phyloP scores from a whole-genome alignment of 163 green algal genomes.

The Scenedesmus sp. region DNA sequence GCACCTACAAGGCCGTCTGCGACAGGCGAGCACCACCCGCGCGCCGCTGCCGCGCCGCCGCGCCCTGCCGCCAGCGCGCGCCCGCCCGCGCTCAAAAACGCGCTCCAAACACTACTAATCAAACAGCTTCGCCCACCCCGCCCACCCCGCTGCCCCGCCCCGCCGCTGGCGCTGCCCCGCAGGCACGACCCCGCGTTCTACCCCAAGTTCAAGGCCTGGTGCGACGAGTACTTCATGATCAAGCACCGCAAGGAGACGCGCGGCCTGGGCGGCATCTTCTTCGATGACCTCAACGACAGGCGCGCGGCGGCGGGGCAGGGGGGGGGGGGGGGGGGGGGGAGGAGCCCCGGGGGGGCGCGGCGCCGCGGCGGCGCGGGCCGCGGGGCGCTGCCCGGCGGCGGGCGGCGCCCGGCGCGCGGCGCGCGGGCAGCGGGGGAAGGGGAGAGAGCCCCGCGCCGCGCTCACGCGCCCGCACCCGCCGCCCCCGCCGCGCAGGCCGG shows the following conservation, averaged over 20 bases:
- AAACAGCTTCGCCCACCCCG: too few species aligned
- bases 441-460: too few species aligned
- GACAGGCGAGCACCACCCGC: too few species aligned
- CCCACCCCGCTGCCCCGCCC: not conserved
- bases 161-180: constrained; percentile 82
- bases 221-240: constrained; percentile 99
- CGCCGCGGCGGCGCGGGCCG: too few species aligned
- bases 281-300: constrained; percentile 96
- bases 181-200: constrained; percentile 95
- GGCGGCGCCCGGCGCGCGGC: too few species aligned
- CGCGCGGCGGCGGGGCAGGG: constrained; percentile 23
- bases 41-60: not conserved
- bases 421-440: too few species aligned
- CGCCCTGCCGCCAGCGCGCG: too few species aligned
- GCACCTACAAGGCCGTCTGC: constrained; percentile 86
- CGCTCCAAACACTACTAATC: too few species aligned
- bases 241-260: constrained; percentile 93
- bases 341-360: too few species aligned
- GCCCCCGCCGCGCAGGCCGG: constrained; percentile 36
- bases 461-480: too few species aligned
- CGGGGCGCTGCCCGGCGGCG: too few species aligned
- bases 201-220: constrained; percentile 94
- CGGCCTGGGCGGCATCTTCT: constrained; percentile 98
- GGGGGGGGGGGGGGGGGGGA: not conserved
- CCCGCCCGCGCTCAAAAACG: too few species aligned